phyloP scores from a whole-genome alignment of 1,139 yeast genomes.

The Blastobotrys indianensis region DNA sequence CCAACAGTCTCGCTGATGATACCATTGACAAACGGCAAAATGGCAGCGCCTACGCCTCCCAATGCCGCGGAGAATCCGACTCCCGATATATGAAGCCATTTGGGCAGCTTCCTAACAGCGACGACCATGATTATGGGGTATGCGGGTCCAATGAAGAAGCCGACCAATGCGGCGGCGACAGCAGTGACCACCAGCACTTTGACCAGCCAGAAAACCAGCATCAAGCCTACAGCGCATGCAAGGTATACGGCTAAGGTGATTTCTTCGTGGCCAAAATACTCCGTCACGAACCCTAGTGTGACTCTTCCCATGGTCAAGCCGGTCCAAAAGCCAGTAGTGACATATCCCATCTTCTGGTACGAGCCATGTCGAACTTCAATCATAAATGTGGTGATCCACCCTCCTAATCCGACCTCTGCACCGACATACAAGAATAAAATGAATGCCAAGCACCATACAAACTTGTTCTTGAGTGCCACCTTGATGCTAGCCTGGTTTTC shows the following conservation, averaged over 20 bases:
- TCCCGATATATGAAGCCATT: constrained; percentile 56
- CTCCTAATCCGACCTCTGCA: constrained; percentile 61
- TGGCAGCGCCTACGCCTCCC: constrained; percentile 77
- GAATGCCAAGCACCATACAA: constrained; percentile 54
- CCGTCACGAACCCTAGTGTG: constrained; percentile 35
- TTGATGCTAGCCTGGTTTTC: constrained; percentile 10
- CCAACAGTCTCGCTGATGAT: constrained; percentile 28
- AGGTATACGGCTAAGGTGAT: constrained; percentile 19
- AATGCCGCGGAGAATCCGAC: constrained; percentile 72
- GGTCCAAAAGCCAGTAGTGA: constrained; percentile 67
- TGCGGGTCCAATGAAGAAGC: constrained; percentile 71
- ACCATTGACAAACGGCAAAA: constrained; percentile 31
- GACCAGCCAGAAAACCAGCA: constrained; percentile 29
- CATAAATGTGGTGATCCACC: constrained; percentile 65
- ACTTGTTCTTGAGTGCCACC: constrained; percentile 42
- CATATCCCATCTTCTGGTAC: constrained; percentile 48
- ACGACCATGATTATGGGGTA: constrained; percentile 72
- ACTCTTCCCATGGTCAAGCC: constrained; percentile 62
- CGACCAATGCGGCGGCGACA: constrained; percentile 47
- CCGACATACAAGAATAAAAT: constrained; percentile 63
- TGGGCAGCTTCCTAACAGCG: constrained; percentile 58
- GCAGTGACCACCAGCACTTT: constrained; percentile 28
- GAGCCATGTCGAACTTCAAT: constrained; percentile 50
- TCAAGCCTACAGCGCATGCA: constrained; percentile 20
- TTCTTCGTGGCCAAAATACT: constrained; percentile 21